These are phyloP conservation scores for Globisporangium lucens DNA, from an alignment of 352 stramenopile genomes.

Conservation along the genomic window DNA sequence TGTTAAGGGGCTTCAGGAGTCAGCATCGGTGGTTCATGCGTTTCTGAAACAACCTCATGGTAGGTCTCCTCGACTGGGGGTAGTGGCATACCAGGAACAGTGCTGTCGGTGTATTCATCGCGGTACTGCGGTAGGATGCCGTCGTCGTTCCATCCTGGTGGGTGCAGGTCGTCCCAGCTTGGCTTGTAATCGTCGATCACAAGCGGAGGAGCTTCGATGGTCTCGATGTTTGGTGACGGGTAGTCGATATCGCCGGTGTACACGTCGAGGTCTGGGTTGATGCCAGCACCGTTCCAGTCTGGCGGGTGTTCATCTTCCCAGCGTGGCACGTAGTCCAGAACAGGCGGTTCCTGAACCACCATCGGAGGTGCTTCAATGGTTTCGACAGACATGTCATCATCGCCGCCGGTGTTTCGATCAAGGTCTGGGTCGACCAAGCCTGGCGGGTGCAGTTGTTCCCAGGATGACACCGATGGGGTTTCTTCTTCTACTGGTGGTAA, in stretches of 20 bases:
- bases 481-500: neutral
- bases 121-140: neutral
- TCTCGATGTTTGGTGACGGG: too few species aligned
- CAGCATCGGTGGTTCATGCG: neutral
- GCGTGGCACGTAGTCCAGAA: neutral
- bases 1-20: neutral
- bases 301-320: neutral
- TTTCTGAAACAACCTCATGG: too few species aligned
- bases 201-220: neutral
- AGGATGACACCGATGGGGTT: neutral
- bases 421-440: neutral
- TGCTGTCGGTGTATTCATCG: neutral
- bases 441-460: neutral
- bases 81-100: neutral
- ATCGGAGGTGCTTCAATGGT: too few species aligned
- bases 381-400: neutral
- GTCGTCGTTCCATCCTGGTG: conserved; percentile 1
- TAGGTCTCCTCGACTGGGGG: too few species aligned
- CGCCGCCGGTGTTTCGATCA: neutral
- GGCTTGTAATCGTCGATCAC: neutral
- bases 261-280: neutral
- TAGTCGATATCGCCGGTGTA: neutral
- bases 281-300: neutral
- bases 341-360: neutral
- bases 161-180: neutral